phyloP scores from a whole-genome alignment of 129 eudicot species.

The Flaveria trinervia region DNA sequence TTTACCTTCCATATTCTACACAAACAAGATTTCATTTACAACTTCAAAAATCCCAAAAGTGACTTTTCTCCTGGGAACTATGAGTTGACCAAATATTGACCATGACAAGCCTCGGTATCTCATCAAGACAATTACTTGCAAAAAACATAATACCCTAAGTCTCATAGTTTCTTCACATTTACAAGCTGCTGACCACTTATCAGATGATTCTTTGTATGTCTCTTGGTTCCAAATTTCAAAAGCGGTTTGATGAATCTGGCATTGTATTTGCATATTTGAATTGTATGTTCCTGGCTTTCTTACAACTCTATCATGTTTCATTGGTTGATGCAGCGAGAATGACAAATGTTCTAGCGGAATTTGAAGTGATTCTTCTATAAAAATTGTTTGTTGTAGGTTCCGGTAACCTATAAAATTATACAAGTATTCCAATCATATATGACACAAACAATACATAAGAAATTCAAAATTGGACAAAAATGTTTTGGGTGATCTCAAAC shows the following conservation, averaged over 20 bases:
- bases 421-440: too few relatives aligned
- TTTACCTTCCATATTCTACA: slow-evolving; percentile 15
- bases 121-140: slow-evolving; percentile 21
- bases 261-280: background rate
- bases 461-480: too few relatives aligned
- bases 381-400: slow-evolving; percentile 35
- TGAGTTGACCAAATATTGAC: slow-evolving; percentile 32
- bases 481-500: too few relatives aligned
- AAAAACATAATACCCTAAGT: too few relatives aligned
- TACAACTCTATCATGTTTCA: slow-evolving; percentile 34
- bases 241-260: background rate
- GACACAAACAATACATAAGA: too few relatives aligned
- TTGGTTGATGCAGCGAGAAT: slow-evolving; percentile 37
- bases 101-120: background rate
- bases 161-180: slow-evolving; percentile 15
- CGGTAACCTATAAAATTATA: slow-evolving; percentile 29
- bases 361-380: slow-evolving; percentile 13
- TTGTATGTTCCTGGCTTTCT: slow-evolving; percentile 23
- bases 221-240: background rate
- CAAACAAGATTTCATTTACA: slow-evolving; percentile 37
- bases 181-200: slow-evolving; percentile 20
- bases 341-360: slow-evolving; percentile 28
- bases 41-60: slow-evolving; percentile 21
- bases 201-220: slow-evolving; percentile 9
- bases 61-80: slow-evolving; percentile 12